These are phyloP conservation scores for Elaeis oleifera DNA, from an alignment of 202 grass and related monocot genomes.

Conservation along the genomic window DNA sequence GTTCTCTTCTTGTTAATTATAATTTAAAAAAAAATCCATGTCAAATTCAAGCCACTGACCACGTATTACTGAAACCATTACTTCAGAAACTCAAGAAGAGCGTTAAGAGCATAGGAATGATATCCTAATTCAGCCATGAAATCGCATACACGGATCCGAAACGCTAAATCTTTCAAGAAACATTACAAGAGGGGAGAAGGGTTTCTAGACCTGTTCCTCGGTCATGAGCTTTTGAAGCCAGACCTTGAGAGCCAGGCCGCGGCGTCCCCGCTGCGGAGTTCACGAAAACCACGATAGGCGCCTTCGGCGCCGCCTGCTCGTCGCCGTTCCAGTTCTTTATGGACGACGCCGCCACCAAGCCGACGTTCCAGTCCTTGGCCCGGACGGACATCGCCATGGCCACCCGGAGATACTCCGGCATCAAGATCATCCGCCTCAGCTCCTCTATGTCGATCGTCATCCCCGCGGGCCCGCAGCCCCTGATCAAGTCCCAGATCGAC, in stretches of 20 bases:
- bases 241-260: slow-evolving; percentile 75
- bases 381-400: slow-evolving; percentile 43
- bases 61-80: no score
- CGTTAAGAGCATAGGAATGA: no score
- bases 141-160: no score
- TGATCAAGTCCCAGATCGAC: slow-evolving; percentile 79
- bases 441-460: slow-evolving; percentile 65
- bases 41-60: no score
- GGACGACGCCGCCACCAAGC: slow-evolving; percentile 19
- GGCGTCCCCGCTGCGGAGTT: slow-evolving; percentile 90
- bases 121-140: no score
- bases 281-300: slow-evolving; percentile 82
- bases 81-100: no score
- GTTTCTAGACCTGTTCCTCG: slow-evolving; percentile 72
- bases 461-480: slow-evolving; percentile 51
- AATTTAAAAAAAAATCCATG: no score
- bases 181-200: neutral
- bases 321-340: neutral
- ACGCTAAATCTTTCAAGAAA: no score
- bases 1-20: no score
- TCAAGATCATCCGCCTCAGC: slow-evolving; percentile 55
- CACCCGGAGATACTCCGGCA: slow-evolving; percentile 55
- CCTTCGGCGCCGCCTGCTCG: slow-evolving; percentile 26
- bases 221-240: slow-evolving; percentile 74
- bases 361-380: slow-evolving; percentile 41